Base-by-base conservation (phyloP, 2,329 filamentous ascomycete genomes). In the Bipolaris oryzae region DNA sequence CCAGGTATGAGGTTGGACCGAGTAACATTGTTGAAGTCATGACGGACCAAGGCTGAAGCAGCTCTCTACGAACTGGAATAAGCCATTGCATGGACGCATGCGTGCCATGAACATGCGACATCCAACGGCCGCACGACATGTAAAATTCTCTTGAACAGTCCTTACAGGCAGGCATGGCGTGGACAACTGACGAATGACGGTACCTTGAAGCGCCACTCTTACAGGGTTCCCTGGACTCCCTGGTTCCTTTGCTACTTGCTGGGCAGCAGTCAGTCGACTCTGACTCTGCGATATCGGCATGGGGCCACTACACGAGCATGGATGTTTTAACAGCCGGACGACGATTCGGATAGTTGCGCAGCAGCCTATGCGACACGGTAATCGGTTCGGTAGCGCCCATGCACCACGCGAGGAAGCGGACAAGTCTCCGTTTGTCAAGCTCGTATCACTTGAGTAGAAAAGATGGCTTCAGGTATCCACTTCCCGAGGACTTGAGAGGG, bases 1-100 rank as follows among this genome's bases (percentile, higher is more conserved):
- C 72, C 71, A 63, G 73, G 72, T 72, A 64, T 59, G 53, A 67
- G 72, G 67, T 68, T 66, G 58, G 66, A 57, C 52, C 63, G 58
- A 64, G 62, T 70, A 66, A 73, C 68, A 55, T 69, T 46, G 61
- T 51, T 58, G 63, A 57, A 62, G 50, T 63, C 57, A 44, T 37
- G 60, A 61, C 52, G 54, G 62, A 64, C 54, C 51, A 54, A 59
- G 50, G 15, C 45, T 53, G 23, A 41, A 56, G 54, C 53, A 54
- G 50, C 50, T 42, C 39, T 48, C 52, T 42, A 55, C 55, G 50
- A 41, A 58, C 58, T 41, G 52, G 53, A 47, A 35, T 53, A 57
- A 57, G 51, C 37, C 41, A 51, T 53, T 53, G 49, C 42, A 49
- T 53, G 51, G 47, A 58, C 51, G 56, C 49, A 55, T 53, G 55